These are phyloP conservation scores for Daldinia decipiens DNA, from an alignment of 495 filamentous ascomycete species.

Conservation along the genomic window DNA sequence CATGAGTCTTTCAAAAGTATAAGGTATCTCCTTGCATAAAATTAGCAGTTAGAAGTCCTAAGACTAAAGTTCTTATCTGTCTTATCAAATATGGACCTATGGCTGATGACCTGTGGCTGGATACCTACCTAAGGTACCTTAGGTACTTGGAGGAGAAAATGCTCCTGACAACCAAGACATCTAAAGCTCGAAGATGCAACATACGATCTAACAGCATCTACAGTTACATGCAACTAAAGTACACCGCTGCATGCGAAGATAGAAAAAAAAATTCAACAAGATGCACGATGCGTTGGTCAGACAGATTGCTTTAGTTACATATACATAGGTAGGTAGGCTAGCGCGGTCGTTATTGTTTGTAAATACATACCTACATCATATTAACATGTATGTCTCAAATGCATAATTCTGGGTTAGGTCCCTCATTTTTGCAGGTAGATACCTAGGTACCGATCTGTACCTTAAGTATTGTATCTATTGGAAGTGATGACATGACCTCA, in stretches of 20 bases:
- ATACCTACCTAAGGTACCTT: not conserved
- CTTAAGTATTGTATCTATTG: too few relatives aligned
- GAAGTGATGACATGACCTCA: too few relatives aligned
- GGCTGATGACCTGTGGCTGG: not conserved
- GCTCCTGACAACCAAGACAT: conserved; percentile 2
- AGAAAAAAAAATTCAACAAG: conserved; percentile 3
- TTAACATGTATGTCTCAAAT: too few relatives aligned
- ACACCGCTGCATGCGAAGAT: conserved; percentile 18
- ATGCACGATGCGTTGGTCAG: conserved; percentile 27
- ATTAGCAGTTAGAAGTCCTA: not conserved
- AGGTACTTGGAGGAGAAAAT: not conserved
- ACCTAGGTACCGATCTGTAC: too few relatives aligned
- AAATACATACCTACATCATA: not conserved
- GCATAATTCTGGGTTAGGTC: too few relatives aligned
- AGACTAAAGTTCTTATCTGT: not conserved
- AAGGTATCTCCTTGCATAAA: not conserved
- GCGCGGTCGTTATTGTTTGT: conserved; percentile 4
- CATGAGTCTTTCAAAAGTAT: too few relatives aligned
- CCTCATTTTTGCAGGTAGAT: too few relatives aligned
- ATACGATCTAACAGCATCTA: conserved; percentile 10
- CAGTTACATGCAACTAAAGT: conserved; percentile 28
- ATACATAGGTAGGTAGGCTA: not conserved
- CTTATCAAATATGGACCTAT: not conserved
- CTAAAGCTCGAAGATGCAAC: not conserved
- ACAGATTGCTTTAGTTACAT: conserved; percentile 11